These are phyloP conservation scores for Pythium phragmitis DNA, from an alignment of 352 stramenopile species.

Conservation along the genomic window DNA sequence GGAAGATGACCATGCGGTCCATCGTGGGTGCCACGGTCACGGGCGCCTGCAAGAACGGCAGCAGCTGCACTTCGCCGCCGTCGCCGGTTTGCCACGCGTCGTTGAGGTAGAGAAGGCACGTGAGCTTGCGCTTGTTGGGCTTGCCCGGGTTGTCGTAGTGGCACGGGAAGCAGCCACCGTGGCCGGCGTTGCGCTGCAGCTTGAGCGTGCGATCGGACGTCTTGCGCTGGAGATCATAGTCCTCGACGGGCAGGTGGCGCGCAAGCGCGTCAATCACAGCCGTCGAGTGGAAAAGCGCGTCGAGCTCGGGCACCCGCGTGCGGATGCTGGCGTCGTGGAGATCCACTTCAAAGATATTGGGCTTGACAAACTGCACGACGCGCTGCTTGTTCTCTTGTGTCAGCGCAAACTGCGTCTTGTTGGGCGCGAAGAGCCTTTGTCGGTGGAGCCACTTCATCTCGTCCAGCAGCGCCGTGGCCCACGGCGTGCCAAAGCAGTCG, in stretches of 20 bases:
- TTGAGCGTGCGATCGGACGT: conserved; percentile 68
- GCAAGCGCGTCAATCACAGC: conserved; percentile 49
- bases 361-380: conserved; percentile 69
- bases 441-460: conserved; percentile 65
- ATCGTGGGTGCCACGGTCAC: conserved; percentile 67
- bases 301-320: conserved; percentile 55
- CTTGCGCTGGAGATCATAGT: conserved; percentile 57
- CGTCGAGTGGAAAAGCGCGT: conserved; percentile 64
- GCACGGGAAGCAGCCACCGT: conserved; percentile 76
- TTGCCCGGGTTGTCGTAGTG: conserved; percentile 83
- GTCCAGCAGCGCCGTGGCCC: conserved; percentile 52
- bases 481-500: conserved; percentile 59
- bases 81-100: conserved; percentile 60
- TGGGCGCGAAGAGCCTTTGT: conserved; percentile 58
- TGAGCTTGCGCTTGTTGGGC: conserved; percentile 78
- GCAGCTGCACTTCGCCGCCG: conserved; percentile 73
- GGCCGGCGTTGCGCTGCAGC: conserved; percentile 73
- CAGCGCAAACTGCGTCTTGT: conserved; percentile 83
- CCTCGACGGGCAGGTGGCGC: conserved; percentile 39
- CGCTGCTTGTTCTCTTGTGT: conserved; percentile 36
- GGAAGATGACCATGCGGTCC: conserved; percentile 72
- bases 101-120: conserved; percentile 82
- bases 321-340: conserved; percentile 63
- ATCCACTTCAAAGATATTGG: conserved; percentile 84
- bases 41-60: conserved; percentile 62